A percentile compares a stretch with the other conserved stretches of the same genome.
phyloP scores from a whole-genome alignment of 2,329 filamentous ascomycete genomes.

The Gnomoniopsis smithogilvyi region DNA sequence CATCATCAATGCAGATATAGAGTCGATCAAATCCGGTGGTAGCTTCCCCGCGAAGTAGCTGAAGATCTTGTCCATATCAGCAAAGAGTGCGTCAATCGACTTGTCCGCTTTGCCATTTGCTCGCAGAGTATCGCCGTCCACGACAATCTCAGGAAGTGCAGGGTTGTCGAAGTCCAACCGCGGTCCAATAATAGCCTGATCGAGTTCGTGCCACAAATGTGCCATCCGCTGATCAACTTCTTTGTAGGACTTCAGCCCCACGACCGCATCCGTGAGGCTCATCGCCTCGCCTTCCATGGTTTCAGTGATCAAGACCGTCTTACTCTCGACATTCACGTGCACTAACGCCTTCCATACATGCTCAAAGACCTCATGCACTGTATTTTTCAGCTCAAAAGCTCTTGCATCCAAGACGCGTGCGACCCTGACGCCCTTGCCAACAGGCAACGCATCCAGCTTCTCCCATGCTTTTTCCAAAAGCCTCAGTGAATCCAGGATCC shows the following conservation, averaged over 20 bases:
- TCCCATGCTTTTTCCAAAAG: slow-evolving; percentile 57
- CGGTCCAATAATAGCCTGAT: slow-evolving; percentile 57
- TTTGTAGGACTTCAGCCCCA: slow-evolving; percentile 56
- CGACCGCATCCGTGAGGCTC: slow-evolving; percentile 50
- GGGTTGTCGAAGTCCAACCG: slow-evolving; percentile 46
- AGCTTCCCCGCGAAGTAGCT: slow-evolving; percentile 50
- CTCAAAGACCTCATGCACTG: slow-evolving; percentile 64
- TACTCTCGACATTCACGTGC: slow-evolving; percentile 53
- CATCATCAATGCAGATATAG: slow-evolving; percentile 68
- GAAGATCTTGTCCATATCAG: slow-evolving; percentile 50
- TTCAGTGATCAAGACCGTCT: slow-evolving; percentile 54
- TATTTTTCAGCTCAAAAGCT: slow-evolving; percentile 62
- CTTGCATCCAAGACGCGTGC: slow-evolving; percentile 64
- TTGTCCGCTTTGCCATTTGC: slow-evolving; percentile 40
- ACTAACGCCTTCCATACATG: slow-evolving; percentile 71
- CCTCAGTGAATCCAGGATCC: slow-evolving; percentile 54
- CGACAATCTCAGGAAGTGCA: slow-evolving; percentile 36
- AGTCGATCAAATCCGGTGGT: slow-evolving; percentile 51
- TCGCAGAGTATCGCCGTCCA: slow-evolving; percentile 40
- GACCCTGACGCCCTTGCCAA: slow-evolving; percentile 59
- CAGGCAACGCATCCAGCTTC: slow-evolving; percentile 56
- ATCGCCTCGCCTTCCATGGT: slow-evolving; percentile 49
- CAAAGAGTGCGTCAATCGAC: slow-evolving; percentile 48
- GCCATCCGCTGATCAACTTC: slow-evolving; percentile 59
- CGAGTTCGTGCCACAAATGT: slow-evolving; percentile 60